Percentiles rank a stretch among this genome's conserved stretches.
phyloP scores from a whole-genome alignment of 1,139 yeast species.

The Suhomyces anneliseae region DNA sequence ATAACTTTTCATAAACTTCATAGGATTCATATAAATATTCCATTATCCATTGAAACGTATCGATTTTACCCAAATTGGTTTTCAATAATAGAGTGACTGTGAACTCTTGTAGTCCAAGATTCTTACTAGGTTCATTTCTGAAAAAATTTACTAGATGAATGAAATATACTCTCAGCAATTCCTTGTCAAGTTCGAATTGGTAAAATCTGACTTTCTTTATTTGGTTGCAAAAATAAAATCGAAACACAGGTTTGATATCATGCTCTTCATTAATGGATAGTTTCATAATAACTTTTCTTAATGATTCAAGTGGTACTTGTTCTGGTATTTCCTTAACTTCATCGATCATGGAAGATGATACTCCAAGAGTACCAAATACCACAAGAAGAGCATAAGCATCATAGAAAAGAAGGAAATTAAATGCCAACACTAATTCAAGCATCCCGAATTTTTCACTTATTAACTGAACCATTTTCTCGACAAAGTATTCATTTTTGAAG shows the following conservation, averaged over 20 bases:
- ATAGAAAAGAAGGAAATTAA: not conserved
- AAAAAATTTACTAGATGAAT: slow-evolving; percentile 9
- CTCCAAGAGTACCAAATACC: not conserved
- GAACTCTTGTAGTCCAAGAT: slow-evolving; percentile 7
- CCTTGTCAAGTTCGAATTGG: not conserved
- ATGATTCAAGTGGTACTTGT: not conserved
- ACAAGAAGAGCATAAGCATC: not conserved
- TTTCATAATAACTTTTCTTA: slow-evolving; percentile 6
- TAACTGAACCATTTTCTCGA: not conserved
- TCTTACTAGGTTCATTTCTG: slow-evolving; percentile 2
- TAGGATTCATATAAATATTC: slow-evolving; percentile 8
- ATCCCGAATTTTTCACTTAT: not conserved
- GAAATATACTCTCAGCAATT: slow-evolving; percentile 4
- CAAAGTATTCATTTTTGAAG: not conserved
- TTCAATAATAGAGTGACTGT: slow-evolving; percentile 7
- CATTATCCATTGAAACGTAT: slow-evolving; percentile 7
- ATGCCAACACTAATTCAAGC: not conserved
- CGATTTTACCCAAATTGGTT: slow-evolving; percentile 5
- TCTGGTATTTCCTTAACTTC: not conserved
- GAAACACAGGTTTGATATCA: slow-evolving; percentile 1
- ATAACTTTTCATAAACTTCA: slow-evolving; percentile 1
- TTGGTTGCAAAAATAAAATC: not conserved
- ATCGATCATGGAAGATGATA: not conserved
- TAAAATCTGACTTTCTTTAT: not conserved
- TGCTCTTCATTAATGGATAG: slow-evolving; percentile 1